Conservation (phyloP, 768 basidiomycete species). For the Tephrocybe rancida region DNA sequence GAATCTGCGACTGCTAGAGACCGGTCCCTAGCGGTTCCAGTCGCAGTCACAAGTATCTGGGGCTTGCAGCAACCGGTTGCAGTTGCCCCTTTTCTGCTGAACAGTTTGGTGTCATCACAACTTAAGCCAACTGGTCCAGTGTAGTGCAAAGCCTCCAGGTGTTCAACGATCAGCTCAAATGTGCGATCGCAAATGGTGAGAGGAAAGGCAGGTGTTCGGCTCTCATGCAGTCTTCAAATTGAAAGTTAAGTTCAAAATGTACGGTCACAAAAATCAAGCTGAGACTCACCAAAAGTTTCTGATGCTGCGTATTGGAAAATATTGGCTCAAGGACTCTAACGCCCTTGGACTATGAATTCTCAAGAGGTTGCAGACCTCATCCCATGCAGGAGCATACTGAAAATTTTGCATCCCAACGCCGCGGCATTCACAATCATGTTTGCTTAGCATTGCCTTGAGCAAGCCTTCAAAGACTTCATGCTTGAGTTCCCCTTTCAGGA, state of each 20-base stretch:
- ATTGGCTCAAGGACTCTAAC: constrained; percentile 14
- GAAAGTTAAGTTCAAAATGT: not conserved
- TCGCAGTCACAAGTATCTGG: too few relatives aligned
- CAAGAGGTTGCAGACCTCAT: constrained; percentile 11
- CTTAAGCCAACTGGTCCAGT: not conserved
- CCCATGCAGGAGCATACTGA: constrained; percentile 20
- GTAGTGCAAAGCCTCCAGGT: not conserved
- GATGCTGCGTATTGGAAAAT: constrained; percentile 6
- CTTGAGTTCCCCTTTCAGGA: constrained; percentile 10
- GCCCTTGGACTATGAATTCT: constrained; percentile 18
- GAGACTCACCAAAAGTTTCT: not conserved
- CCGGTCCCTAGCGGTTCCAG: too few relatives aligned
- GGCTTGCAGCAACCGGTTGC: too few relatives aligned
- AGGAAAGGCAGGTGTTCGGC: not conserved
- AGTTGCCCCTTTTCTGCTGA: too few relatives aligned
- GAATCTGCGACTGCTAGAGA: too few relatives aligned
- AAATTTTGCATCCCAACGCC: constrained; percentile 31
- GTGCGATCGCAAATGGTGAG: not conserved
- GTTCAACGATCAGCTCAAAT: not conserved
- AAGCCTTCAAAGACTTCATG: constrained; percentile 23
- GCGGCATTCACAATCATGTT: constrained; percentile 14
- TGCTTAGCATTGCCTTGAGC: constrained; percentile 20
- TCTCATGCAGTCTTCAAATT: not conserved
- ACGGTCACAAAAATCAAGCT: not conserved
- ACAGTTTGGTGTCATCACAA: not conserved